Percentiles rank a stretch among this genome's conserved stretches.
These are phyloP conservation scores for Pycnococcus provasolii DNA, from an alignment of 139 green algal genomes.

Conservation along the genomic window DNA sequence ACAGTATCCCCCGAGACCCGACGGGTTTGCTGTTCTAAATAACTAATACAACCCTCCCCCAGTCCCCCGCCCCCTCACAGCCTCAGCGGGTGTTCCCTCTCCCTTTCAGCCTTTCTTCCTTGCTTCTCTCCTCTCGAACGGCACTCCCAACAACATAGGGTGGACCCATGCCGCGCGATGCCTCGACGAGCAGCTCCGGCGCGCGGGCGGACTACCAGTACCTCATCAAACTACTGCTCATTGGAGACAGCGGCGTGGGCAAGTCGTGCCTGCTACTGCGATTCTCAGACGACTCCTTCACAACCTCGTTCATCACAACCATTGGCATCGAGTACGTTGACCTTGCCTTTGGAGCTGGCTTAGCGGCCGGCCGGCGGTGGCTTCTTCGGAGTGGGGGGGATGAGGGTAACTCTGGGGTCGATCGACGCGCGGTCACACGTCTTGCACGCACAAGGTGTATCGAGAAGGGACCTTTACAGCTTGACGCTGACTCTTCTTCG, in stretches of 20 bases:
- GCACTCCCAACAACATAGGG: too few relatives aligned
- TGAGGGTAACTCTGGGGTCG: neutral
- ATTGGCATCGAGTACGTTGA: slow-evolving; percentile 60
- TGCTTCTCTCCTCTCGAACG: neutral
- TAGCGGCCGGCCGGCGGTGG: neutral
- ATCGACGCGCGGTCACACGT: neutral
- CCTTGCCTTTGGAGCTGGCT: neutral
- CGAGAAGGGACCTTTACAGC: too few relatives aligned
- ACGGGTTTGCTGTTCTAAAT: too few relatives aligned
- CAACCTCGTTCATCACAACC: slow-evolving; percentile 93
- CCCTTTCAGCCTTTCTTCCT: too few relatives aligned
- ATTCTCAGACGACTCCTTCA: slow-evolving; percentile 93
- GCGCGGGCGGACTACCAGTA: slow-evolving; percentile 62
- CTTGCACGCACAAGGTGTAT: neutral
- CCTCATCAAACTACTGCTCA: slow-evolving; percentile 90
- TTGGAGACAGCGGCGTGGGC: slow-evolving; percentile 90
- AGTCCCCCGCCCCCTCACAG: too few relatives aligned
- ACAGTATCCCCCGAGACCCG: too few relatives aligned
- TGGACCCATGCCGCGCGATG: too few relatives aligned
- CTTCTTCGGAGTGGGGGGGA: too few relatives aligned
- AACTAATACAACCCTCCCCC: too few relatives aligned
- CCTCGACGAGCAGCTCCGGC: too few relatives aligned
- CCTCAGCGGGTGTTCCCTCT: too few relatives aligned
- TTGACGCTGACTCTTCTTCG: too few relatives aligned
- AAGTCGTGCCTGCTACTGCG: slow-evolving; percentile 92